Base-by-base conservation (phyloP, 768 basidiomycete species). In the Baorangia bicolor region DNA sequence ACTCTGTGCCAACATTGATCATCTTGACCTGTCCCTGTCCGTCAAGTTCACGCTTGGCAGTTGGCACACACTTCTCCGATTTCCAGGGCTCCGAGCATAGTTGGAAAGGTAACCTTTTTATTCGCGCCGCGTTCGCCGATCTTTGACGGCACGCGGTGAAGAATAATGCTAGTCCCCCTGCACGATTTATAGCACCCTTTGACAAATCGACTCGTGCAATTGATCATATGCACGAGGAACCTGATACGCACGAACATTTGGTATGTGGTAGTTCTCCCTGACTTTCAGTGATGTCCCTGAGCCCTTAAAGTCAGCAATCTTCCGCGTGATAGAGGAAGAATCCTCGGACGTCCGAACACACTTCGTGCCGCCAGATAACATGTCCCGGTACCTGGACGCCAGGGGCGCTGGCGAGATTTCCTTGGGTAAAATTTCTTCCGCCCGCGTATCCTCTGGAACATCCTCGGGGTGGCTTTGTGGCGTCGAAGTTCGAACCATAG, bases 341-440 rank as follows among this genome's bases (percentile, higher is more conserved):
- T 31, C 55, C 46, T 57, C 46, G 46, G 56, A 57, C 39, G 21
- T 41, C 49, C 43, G 25, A 34, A 31, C 16, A 11, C 27, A 25
- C 16, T 7, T 23, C n/a, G 21, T 28, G 16, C 25, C 5, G n/a
- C 30, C 27, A 13, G 16, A 41, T 25, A 21, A 38, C 13, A 23
- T 20, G 38, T 27, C 12, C 31, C 37, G 3, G 9, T 25, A 8
- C 21, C 34, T 8, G 27, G 28, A 20, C 12, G 20, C 20, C 30
- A 45, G 5, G 28, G 14, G 25, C n/a, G n/a, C n/a, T 45, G n/a
- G 28, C n/a, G 44, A 20, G 18, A 12, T 28, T 37, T 34, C 39
- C n/a, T 28, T 31, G 39, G 39, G 27, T 16, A 41, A 30, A 30
- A 1, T n/a, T 13, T 35, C 20, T 44, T 41, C 45, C 25, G 27